Evolutionary conservation across 2,329 filamentous ascomycete species (phyloP).

Genomic region (Ustulina deusta): DNA sequence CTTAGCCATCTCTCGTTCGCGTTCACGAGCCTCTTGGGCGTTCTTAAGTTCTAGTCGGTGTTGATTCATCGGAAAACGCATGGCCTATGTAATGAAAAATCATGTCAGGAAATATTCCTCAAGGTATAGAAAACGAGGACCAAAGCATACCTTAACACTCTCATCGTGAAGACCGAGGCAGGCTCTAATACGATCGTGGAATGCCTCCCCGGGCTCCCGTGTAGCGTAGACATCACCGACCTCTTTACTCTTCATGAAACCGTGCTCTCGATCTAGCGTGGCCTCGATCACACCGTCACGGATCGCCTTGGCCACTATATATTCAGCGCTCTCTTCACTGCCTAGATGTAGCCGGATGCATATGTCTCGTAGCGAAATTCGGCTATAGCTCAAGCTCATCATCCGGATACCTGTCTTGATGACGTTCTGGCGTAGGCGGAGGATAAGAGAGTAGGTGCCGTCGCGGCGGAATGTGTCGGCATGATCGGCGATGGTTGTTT

Average conservation of each 20-base stretch:
- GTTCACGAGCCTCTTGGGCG: constrained; percentile 95
- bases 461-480: constrained; percentile 90
- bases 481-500: constrained; percentile 85
- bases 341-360: constrained; percentile 94
- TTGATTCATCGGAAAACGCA: constrained; percentile 99
- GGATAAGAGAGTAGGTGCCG: constrained; percentile 93
- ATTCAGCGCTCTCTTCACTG: constrained; percentile 97
- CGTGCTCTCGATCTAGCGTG: constrained; percentile 90
- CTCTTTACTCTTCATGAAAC: constrained; percentile 99
- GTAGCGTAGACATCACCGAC: constrained; percentile 96
- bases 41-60: constrained; percentile 97
- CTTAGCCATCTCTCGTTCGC: constrained; percentile 96
- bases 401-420: constrained; percentile 99
- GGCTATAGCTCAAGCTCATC: constrained; percentile 98
- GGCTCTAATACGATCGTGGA: constrained; percentile 95
- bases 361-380: constrained; percentile 96
- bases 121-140: neutral
- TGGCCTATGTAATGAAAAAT: constrained; percentile 70
- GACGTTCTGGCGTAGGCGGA: constrained; percentile 96
- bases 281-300: constrained; percentile 97
- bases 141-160: constrained; percentile 87
- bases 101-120: constrained; percentile 46
- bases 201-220: constrained; percentile 93
- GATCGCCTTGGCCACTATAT: constrained; percentile 99
- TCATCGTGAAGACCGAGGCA: constrained; percentile 95